Conservation (phyloP, 345 rosid species). For the Bruguiera parviflora region DNA sequence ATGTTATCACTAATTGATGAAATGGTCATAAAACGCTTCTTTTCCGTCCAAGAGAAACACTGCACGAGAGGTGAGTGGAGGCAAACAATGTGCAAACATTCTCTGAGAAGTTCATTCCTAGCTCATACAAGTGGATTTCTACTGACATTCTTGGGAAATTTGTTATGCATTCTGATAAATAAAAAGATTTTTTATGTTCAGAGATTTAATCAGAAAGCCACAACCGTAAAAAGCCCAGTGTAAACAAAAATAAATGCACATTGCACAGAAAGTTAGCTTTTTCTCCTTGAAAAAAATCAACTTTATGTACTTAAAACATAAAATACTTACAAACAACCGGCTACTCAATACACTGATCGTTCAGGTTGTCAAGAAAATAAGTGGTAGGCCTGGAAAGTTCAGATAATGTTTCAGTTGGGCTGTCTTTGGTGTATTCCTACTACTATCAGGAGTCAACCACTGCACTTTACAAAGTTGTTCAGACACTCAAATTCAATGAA, state of each 20-base stretch:
- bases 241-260: conserved; percentile 5
- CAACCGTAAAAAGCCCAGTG: background rate
- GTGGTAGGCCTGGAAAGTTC: conserved; percentile 19
- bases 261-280: conserved; percentile 8
- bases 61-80: background rate
- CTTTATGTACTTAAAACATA: conserved; percentile 25
- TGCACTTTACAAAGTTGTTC: conserved; percentile 23
- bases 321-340: conserved; percentile 27
- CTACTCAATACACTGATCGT: conserved; percentile 25
- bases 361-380: conserved; percentile 13
- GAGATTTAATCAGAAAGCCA: background rate
- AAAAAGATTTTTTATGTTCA: background rate
- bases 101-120: background rate
- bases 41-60: background rate
- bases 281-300: conserved; percentile 18
- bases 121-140: background rate
- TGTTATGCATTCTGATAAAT: background rate
- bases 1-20: background rate
- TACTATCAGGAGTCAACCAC: conserved; percentile 24
- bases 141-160: background rate
- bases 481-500: conserved; percentile 16
- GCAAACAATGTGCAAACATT: background rate
- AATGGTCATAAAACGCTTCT: background rate
- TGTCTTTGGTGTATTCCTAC: conserved; percentile 22
- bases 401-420: conserved; percentile 21